A percentile compares a stretch with the other conserved stretches of the same genome.
Evolutionary conservation across 108 stramenopile genomes (phyloP).

Genomic region (Cafeteria roenbergensis): DNA sequence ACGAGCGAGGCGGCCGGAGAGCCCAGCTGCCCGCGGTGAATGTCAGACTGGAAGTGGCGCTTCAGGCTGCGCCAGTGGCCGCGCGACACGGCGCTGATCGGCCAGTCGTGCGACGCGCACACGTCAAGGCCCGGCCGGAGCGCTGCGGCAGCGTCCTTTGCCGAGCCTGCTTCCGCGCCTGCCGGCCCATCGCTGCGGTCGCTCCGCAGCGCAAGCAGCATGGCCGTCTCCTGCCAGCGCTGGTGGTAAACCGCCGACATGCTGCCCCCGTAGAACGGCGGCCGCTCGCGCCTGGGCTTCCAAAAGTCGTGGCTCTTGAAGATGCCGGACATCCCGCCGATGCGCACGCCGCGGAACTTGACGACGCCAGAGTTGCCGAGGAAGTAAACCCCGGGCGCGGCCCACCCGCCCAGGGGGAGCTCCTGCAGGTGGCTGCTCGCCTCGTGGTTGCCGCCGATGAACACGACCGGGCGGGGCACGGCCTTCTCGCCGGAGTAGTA

Average conservation of each 20-base stretch:
- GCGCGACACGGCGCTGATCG: conserved; percentile 74
- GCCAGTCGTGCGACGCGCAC: conserved; percentile 91
- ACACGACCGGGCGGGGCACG: conserved; percentile 78
- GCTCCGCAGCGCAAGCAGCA: conserved; percentile 44
- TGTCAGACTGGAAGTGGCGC: conserved; percentile 66
- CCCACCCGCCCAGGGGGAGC: conserved; percentile 91
- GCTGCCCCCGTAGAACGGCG: conserved; percentile 57
- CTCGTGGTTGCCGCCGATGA: conserved; percentile 99
- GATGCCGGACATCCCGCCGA: conserved; percentile 87
- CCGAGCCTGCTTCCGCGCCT: background rate
- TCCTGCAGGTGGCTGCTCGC: conserved; percentile 78
- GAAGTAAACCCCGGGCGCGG: conserved; percentile 96
- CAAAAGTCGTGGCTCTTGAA: conserved; percentile 62
- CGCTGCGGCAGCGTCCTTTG: background rate
- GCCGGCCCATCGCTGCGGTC: background rate
- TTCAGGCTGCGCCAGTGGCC: conserved; percentile 49
- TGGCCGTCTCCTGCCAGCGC: conserved; percentile 65
- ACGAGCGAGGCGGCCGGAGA: conserved; percentile 68
- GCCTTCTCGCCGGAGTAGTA: conserved; percentile 72
- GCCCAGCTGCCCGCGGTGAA: conserved; percentile 67
- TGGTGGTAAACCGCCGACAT: conserved; percentile 82
- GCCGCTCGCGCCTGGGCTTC: conserved; percentile 60
- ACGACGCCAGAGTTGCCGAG: conserved; percentile 78
- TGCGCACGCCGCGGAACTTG: conserved; percentile 65
- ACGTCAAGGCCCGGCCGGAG: conserved; percentile 47